phyloP scores from a whole-genome alignment of 495 filamentous ascomycete genomes.

The Apiosordaria backusii region DNA sequence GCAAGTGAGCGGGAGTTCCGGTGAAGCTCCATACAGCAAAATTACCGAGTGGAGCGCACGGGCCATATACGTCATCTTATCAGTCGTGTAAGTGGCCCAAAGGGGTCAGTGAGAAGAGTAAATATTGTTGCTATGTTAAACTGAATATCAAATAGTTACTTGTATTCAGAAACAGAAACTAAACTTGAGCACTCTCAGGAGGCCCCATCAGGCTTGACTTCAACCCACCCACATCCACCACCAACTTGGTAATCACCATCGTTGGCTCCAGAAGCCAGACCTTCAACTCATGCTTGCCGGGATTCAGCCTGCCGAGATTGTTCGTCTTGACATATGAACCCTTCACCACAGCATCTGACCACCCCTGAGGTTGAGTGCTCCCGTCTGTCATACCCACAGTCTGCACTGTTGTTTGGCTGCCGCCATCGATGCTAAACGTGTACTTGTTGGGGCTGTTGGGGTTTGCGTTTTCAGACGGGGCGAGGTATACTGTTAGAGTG shows the following conservation, averaged over 20 bases:
- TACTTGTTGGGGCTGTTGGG: conserved; percentile 53
- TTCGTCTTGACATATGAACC: conserved; percentile 50
- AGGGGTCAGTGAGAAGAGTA: background rate
- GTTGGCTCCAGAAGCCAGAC: conserved; percentile 54
- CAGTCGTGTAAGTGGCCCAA: conserved; percentile 9
- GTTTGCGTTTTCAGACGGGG: conserved; percentile 50
- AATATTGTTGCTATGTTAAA: background rate
- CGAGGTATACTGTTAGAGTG: conserved; percentile 54
- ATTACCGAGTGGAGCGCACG: conserved; percentile 10
- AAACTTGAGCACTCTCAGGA: conserved; percentile 45
- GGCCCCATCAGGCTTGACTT: conserved; percentile 57
- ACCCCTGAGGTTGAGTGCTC: conserved; percentile 46
- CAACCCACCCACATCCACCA: conserved; percentile 58
- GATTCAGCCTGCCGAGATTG: conserved; percentile 35
- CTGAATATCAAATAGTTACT: background rate
- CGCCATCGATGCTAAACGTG: conserved; percentile 49
- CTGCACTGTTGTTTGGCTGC: conserved; percentile 40
- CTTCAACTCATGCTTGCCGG: conserved; percentile 50
- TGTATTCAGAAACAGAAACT: background rate
- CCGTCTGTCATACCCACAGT: conserved; percentile 43
- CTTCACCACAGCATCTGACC: conserved; percentile 49
- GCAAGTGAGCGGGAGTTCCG: background rate
- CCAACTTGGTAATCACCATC: conserved; percentile 58
- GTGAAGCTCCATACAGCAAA: background rate
- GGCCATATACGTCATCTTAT: conserved; percentile 19